Percentiles rank a stretch among this genome's conserved stretches.
Evolutionary conservation across 805 yeast genomes (phyloP).

Genomic region (Yamadazyma kitorensis): DNA sequence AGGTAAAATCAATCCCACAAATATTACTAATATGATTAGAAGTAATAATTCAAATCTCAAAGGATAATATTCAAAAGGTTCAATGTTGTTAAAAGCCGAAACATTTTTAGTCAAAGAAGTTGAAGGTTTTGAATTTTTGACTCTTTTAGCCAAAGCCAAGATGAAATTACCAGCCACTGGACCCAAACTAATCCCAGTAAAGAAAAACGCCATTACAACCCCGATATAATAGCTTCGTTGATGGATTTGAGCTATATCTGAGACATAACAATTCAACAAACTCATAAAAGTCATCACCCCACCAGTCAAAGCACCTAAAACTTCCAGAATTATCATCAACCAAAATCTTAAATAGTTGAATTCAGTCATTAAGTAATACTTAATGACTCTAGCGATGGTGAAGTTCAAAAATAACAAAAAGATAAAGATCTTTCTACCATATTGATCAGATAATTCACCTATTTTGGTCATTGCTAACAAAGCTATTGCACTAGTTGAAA

Average conservation of each 20-base stretch:
- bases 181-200: conserved; percentile 60
- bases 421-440: conserved; percentile 33
- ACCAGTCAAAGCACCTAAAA: conserved; percentile 58
- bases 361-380: conserved; percentile 24
- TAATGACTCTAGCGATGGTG: conserved; percentile 20
- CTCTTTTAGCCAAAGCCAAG: conserved; percentile 8
- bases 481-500: conserved; percentile 44
- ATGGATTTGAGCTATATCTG: conserved; percentile 68
- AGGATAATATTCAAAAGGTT: conserved; percentile 30
- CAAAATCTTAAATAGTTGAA: conserved; percentile 28
- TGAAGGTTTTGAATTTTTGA: background rate
- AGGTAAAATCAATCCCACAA: conserved; percentile 39
- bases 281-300: conserved; percentile 55
- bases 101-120: background rate
- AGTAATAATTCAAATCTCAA: conserved; percentile 31
- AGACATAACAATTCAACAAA: conserved; percentile 63
- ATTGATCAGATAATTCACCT: conserved; percentile 35
- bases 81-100: conserved; percentile 9
- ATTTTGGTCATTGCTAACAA: conserved; percentile 56
- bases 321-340: conserved; percentile 40
- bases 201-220: conserved; percentile 54
- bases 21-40: conserved; percentile 27
- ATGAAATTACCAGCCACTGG: conserved; percentile 54
- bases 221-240: conserved; percentile 60
- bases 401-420: conserved; percentile 16